Evolutionary conservation across 352 stramenopile genomes (phyloP), one percentile per base, ranked within the genome.

Genomic region (Discostella stelligera): DNA sequence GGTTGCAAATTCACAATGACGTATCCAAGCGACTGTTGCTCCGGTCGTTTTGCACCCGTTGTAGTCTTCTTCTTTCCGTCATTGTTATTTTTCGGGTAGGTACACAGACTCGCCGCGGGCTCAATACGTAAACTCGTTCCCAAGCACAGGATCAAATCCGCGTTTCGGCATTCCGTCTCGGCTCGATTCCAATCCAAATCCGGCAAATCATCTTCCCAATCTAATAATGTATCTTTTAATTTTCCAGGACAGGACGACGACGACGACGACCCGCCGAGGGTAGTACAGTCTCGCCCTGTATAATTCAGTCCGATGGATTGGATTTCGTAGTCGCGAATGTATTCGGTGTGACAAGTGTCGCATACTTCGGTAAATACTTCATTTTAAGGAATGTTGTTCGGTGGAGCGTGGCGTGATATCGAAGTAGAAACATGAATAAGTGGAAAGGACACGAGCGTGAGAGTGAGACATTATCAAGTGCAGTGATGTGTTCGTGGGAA

Each of bases 1-100:
- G 72, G 64, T 84, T 95, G 90, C 25, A 94, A 80, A 74, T 95
- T 95, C 14, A 94, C 83, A 80, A 95, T 92, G 10, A 91, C 85
- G 80, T 90, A 94, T 10, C 86, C 76, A 30, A 78, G 25, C 49
- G 73, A 72, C 48, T 16, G 68, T 9, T 62, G 20, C 16, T 59
- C 55, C 18, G 49, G 41, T 10, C 44, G 21, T 25, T 61, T 48
- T 8, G 18, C 46, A 14, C 14, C 55, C 61, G n/a, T 25, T 48
- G 6, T 54, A 21, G n/a, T 52, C 49, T 25, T 44, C 20, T 65
- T 54, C 30, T 41, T 27, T 1, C n/a, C 18, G 18, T 21, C 3
- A 48, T 30, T 0, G 41, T 18, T 39, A 10, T 14, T 59, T 44
- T 88, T 80, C 0, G 85, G 81, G 16, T 74, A 59, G 5, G 72